Evolutionary conservation across 176 grass and related monocot species (phyloP), one percentile per base, ranked within the genome.

Genomic region (Phragmites australis): DNA sequence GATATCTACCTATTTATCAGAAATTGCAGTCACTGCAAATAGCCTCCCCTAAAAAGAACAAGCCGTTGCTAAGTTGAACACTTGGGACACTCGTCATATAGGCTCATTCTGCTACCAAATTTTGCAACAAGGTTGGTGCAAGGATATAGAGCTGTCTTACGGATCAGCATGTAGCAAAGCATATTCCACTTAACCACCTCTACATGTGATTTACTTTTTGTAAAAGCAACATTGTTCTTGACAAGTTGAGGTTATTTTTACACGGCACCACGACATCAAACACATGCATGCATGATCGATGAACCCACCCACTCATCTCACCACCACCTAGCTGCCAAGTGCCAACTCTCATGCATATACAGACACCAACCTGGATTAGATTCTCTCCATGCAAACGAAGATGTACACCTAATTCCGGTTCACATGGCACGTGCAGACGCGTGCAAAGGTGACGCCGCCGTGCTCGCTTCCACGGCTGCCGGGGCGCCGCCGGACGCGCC

Each of bases 391-490:
- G 3, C 16, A 54, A 37, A 40, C 8, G 16, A 15, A 44, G 56
- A n/a, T 31, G 2, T 23, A 59, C 55, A 57, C 49, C 66, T 65
- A 65, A 21, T 51, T 25, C 44, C 13, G 58, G 73, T 78, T 89
- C 82, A 74, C 87, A 71, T 55, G 82, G 62, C 87, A 84, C 76
- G 61, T 84, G 61, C 63, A 31, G 66, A 12, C 22, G 47, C 71
- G 43, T 43, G 80, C 80, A 59, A 83, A 21, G 81, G 59, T 49
- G 72, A 31, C 56, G 50, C 51, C 21, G 54, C 54, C 13, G 70
- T 43, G 68, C 29, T 83, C 19, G 13, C 45, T 0, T 69, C 70
- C 34, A 21, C 34, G 43, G 23, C 37, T 1, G 51, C 27, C 0
- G 19, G 0, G 14, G 39, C 11, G 55, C 21, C 60, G 6, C 71